Conservation (phyloP, 2,329 filamentous ascomycete genomes). For the Fusarium napiforme region DNA sequence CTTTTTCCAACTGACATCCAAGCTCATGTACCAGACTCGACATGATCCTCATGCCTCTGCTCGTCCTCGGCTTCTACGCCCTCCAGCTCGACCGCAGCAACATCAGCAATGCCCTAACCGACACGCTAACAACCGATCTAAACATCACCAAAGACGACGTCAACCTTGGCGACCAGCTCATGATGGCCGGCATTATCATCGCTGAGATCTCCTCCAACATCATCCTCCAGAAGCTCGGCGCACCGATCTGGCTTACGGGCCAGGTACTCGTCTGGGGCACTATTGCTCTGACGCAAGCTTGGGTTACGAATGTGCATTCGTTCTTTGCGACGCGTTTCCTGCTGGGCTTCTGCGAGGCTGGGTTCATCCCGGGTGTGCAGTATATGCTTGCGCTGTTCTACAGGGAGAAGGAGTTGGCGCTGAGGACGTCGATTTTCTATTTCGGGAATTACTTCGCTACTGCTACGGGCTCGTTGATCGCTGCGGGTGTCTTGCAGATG, state of each 20-base stretch:
- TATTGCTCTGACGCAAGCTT: constrained; percentile 29
- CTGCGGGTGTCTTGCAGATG: constrained; percentile 34
- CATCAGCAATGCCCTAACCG: constrained; percentile 61
- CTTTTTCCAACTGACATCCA: rapidly evolving
- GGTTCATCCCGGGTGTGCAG: constrained; percentile 27
- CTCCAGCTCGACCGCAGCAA: constrained; percentile 54
- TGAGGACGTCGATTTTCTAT: constrained; percentile 29
- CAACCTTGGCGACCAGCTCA: constrained; percentile 60
- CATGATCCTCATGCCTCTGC: constrained; percentile 56
- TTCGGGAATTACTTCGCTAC: constrained; percentile 40
- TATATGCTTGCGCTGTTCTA: constrained; percentile 36
- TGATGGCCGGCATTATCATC: constrained; percentile 60
- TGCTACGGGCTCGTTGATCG: constrained; percentile 27
- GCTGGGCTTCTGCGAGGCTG: constrained; percentile 29
- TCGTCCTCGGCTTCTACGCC: constrained; percentile 58
- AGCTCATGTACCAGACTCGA: constrained; percentile 40
- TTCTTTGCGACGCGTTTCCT: constrained; percentile 34
- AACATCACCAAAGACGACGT: constrained; percentile 60
- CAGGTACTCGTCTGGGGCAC: constrained; percentile 35
- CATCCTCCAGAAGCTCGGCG: constrained; percentile 30
- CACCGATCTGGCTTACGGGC: constrained; percentile 31
- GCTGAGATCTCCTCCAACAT: constrained; percentile 47
- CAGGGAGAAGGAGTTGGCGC: constrained; percentile 17
- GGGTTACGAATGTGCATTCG: constrained; percentile 19
- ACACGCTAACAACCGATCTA: constrained; percentile 59